Conservation (phyloP, 202 grass and related monocot species). For the Dendrocalamus latiflorus region DNA sequence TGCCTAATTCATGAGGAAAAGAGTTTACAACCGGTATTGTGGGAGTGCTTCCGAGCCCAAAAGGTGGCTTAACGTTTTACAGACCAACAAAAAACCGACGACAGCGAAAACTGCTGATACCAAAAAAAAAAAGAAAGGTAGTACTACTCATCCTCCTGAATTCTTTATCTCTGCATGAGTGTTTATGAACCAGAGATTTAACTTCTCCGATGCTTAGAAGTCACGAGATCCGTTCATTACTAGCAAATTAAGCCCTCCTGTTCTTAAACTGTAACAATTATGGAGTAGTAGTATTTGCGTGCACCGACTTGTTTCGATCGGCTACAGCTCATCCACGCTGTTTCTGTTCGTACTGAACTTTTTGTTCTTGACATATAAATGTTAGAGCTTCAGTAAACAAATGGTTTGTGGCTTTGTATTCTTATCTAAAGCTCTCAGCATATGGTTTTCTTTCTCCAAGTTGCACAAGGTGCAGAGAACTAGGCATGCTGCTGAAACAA, state of each 20-base stretch:
- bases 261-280: neutral
- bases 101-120: neutral
- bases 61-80: neutral
- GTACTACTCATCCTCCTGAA: too few species aligned
- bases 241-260: neutral
- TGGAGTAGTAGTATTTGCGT: neutral
- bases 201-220: neutral
- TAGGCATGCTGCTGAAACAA: constrained; percentile 24
- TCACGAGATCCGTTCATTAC: neutral
- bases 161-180: too few species aligned
- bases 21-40: neutral
- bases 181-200: neutral
- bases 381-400: constrained; percentile 35
- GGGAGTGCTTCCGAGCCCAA: neutral
- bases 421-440: constrained; percentile 10
- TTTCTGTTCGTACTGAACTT: constrained; percentile 13
- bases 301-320: constrained; percentile 22
- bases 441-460: constrained; percentile 34
- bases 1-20: too few species aligned
- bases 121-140: too few species aligned
- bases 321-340: constrained; percentile 48
- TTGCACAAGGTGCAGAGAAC: constrained; percentile 42
- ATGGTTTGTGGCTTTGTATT: constrained; percentile 21
- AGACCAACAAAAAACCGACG: neutral
- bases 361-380: constrained; percentile 10